These are phyloP conservation scores for Ballota nigra DNA, from an alignment of 257 asterid genomes.

Conservation along the genomic window DNA sequence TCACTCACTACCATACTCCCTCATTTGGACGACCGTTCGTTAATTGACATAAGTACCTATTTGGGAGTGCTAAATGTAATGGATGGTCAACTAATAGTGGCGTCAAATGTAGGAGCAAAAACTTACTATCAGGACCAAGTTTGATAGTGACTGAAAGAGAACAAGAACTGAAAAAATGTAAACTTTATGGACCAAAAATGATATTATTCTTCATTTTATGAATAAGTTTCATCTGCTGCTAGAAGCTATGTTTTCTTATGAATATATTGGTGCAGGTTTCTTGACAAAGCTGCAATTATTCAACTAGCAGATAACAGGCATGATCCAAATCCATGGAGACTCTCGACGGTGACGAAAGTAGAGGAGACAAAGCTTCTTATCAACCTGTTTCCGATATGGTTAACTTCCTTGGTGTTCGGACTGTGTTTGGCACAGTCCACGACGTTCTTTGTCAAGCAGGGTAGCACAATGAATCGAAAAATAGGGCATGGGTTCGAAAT, in stretches of 20 bases:
- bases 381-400: conserved; percentile 12
- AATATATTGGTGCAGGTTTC: not conserved
- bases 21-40: too few species aligned
- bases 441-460: conserved; percentile 12
- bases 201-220: not conserved
- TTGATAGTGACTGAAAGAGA: too few species aligned
- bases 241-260: too few species aligned
- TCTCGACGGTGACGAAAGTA: conserved; percentile 14
- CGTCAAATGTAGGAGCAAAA: too few species aligned
- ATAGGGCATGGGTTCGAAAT: not conserved
- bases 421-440: conserved; percentile 1
- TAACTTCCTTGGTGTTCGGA: conserved; percentile 6
- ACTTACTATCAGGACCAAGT: too few species aligned
- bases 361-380: conserved; percentile 12
- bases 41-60: too few species aligned
- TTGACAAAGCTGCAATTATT: conserved; percentile 15
- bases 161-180: too few species aligned
- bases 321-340: conserved; percentile 4
- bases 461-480: not conserved
- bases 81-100: too few species aligned
- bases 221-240: not conserved
- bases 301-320: not conserved
- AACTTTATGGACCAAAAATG: too few species aligned
- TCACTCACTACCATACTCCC: too few species aligned
- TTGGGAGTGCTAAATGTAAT: too few species aligned